These are phyloP conservation scores for Camelina neglecta DNA, from an alignment of 345 rosid species.

Conservation along the genomic window DNA sequence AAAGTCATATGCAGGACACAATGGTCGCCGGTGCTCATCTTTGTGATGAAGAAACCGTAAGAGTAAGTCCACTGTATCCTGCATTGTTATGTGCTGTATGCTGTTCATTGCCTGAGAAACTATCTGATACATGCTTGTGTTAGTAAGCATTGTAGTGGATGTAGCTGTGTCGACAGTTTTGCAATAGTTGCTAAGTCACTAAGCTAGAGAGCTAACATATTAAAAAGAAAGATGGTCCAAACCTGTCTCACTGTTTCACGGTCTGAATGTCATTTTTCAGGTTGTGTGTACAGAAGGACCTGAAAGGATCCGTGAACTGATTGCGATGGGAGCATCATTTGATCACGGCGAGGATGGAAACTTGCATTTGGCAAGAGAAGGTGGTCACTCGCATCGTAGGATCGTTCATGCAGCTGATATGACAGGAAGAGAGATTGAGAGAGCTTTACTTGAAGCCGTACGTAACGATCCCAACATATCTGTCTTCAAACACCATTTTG, in stretches of 20 bases:
- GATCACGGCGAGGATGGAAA: conserved; percentile 96
- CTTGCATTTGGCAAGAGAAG: conserved; percentile 96
- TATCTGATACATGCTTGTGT: not conserved
- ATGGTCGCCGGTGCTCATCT: conserved; percentile 95
- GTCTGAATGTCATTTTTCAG: conserved; percentile 48
- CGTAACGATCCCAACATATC: conserved; percentile 74
- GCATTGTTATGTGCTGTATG: not conserved
- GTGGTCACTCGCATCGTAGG: conserved; percentile 94
- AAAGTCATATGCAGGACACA: conserved; percentile 97
- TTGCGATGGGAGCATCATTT: conserved; percentile 93
- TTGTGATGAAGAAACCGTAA: conserved; percentile 93
- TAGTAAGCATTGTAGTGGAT: conserved; percentile 4
- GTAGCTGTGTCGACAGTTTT: not conserved
- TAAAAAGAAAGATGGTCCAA: not conserved
- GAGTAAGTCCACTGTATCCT: conserved; percentile 56
- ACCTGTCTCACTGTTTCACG: conserved; percentile 5
- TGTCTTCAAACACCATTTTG: conserved; percentile 88
- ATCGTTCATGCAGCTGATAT: conserved; percentile 98
- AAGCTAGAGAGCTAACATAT: not conserved
- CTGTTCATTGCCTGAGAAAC: conserved; percentile 6
- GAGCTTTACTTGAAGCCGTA: conserved; percentile 88
- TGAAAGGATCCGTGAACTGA: conserved; percentile 86
- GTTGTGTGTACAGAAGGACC: conserved; percentile 98
- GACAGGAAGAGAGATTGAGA: conserved; percentile 97
- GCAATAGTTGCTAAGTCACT: not conserved